These are phyloP conservation scores for Saturnispora zaruensis DNA, from an alignment of 805 yeast species.

Conservation along the genomic window DNA sequence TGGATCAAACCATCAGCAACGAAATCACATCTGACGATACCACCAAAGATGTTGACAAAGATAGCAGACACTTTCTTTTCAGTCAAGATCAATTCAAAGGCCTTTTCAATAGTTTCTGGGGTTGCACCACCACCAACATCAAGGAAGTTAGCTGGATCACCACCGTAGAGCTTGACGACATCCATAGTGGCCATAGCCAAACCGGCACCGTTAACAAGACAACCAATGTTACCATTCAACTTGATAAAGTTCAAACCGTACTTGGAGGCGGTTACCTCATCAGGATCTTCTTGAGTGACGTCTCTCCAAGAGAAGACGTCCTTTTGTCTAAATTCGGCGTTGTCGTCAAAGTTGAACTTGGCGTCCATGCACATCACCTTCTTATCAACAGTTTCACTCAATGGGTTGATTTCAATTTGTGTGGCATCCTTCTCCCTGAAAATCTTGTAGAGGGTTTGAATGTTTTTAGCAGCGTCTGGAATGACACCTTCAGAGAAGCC, in stretches of 20 bases:
- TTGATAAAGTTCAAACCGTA: conserved; percentile 92
- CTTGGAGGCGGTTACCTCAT: conserved; percentile 87
- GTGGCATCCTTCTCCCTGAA: conserved; percentile 91
- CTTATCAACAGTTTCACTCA: conserved; percentile 85
- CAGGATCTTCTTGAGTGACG: conserved; percentile 93
- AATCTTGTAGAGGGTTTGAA: conserved; percentile 80
- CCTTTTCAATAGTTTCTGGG: conserved; percentile 95
- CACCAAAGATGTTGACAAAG: conserved; percentile 98
- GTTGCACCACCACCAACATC: conserved; percentile 99
- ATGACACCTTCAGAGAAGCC: conserved; percentile 75
- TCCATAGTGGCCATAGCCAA: conserved; percentile 99
- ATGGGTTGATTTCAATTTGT: conserved; percentile 97
- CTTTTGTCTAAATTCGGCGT: conserved; percentile 88
- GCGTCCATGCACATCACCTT: conserved; percentile 98
- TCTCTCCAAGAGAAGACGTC: conserved; percentile 97
- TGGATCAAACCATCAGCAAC: conserved; percentile 97
- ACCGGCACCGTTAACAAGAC: conserved; percentile 99
- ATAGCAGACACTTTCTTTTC: conserved; percentile 89
- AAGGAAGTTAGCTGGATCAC: conserved; percentile 97
- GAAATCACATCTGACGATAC: conserved; percentile 98
- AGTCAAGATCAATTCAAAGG: conserved; percentile 84
- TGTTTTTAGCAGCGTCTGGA: conserved; percentile 80
- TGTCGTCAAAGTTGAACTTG: conserved; percentile 95
- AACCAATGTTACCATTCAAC: conserved; percentile 97
- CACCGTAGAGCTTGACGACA: conserved; percentile 95